Percentiles rank a stretch among this genome's conserved stretches.
These are phyloP conservation scores for Xylaria intraflava DNA, from an alignment of 495 filamentous ascomycete genomes.

Conservation along the genomic window DNA sequence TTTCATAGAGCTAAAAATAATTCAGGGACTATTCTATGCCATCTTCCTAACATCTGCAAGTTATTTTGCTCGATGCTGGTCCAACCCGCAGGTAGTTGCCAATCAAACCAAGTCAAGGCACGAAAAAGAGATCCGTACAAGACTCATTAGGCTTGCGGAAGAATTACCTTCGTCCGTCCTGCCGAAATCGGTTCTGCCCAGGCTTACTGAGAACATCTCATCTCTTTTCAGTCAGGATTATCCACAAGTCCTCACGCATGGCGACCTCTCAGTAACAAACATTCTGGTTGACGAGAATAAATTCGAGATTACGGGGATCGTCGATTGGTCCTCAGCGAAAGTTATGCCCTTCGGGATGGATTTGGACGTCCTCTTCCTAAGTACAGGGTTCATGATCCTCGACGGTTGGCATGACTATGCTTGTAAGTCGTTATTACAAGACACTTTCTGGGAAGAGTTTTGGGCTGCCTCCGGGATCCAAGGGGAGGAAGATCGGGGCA, in stretches of 20 bases:
- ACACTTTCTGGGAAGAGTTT: slow-evolving; percentile 25
- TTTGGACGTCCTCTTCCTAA: slow-evolving; percentile 22
- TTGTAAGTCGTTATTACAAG: slow-evolving; percentile 12
- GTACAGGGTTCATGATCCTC: slow-evolving; percentile 23
- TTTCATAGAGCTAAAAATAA: background rate
- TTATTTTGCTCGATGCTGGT: slow-evolving; percentile 27
- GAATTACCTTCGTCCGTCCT: slow-evolving; percentile 10
- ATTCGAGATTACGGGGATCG: slow-evolving; percentile 29
- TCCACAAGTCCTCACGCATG: slow-evolving; percentile 29
- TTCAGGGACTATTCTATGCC: slow-evolving; percentile 5
- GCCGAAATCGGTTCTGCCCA: slow-evolving; percentile 10
- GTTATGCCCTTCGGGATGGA: slow-evolving; percentile 30
- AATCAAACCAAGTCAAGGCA: slow-evolving; percentile 1
- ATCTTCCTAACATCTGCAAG: slow-evolving; percentile 15
- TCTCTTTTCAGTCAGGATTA: slow-evolving; percentile 23
- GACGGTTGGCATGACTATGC: slow-evolving; percentile 24
- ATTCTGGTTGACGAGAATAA: slow-evolving; percentile 27
- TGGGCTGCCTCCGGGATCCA: slow-evolving; percentile 15
- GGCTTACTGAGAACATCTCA: slow-evolving; percentile 20
- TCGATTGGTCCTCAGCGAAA: slow-evolving; percentile 30
- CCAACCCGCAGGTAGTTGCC: slow-evolving; percentile 11
- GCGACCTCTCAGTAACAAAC: slow-evolving; percentile 27
- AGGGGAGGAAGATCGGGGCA: slow-evolving; percentile 14
- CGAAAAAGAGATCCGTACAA: slow-evolving; percentile 5
- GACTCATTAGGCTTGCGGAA: slow-evolving; percentile 6